Base-by-base conservation (phyloP, 169 alveolate species). In the Plasmodium inui region DNA sequence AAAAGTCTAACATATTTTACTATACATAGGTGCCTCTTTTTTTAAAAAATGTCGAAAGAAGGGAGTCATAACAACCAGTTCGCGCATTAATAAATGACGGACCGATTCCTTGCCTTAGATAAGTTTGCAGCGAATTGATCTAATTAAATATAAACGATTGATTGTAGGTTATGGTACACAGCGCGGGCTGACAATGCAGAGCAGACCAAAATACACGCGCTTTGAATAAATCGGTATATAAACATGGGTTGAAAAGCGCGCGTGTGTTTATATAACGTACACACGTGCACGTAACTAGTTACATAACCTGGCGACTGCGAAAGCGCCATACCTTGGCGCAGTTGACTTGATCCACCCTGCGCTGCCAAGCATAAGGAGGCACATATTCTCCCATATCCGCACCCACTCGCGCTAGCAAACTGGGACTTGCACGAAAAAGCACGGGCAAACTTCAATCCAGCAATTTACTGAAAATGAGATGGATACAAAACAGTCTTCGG, bases 401-500 rank as follows among this genome's bases (percentile, higher is more conserved):
- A 17, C 37, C 19, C 12, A 32, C 53, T 26, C 1, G 28, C 32
- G 61, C 22, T 50, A 50, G 61, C 22, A 50, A 14, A 14, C 8
- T 50, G 61, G 61, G 61, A 76, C 7, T 34, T 32, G 2, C 61
- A 61, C 32, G 19, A 53, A 39, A 74, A 74, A 67, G 46, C 28
- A 81, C 19, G 8, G 28, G n/a, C 17, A 55, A 12, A 44, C 6
- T 1, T 74, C 41, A n/a, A 34, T 81, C 19, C 41, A 70, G 22
- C 19, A 61, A 32, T 76, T 19, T 94, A 97, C n/a, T 97, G 98
- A 83, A 80, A 94, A 22, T 97, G 98, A 3, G 97, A 82, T 10
- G 98, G 98, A 78, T 92, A 94, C 78, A 97, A 92, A 71, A 93
- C 93, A 67, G 94, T 93, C 76, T 98, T 84, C 7, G 97, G 98